phyloP scores from a whole-genome alignment of 306 rosid genomes.

The Cucumis cinereus region DNA sequence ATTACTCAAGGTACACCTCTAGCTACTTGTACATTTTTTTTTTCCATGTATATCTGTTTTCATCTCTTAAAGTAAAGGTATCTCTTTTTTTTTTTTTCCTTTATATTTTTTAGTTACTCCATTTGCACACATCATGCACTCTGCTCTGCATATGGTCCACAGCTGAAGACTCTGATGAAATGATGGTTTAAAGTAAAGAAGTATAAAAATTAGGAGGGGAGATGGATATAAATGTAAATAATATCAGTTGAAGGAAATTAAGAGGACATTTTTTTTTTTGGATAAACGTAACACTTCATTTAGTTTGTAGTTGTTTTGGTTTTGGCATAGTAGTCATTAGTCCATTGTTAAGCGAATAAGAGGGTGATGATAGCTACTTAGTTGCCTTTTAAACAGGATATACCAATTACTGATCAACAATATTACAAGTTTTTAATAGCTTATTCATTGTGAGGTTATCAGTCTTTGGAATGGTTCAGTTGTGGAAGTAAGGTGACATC shows the following conservation, averaged over 20 bases:
- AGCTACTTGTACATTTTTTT: not conserved
- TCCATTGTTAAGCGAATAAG: not conserved
- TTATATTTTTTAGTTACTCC: not conserved
- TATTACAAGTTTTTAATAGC: not conserved
- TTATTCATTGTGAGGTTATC: not conserved
- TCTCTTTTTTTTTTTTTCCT: not conserved
- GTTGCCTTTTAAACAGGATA: not conserved
- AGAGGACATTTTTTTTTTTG: not conserved
- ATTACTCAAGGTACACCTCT: constrained; percentile 41
- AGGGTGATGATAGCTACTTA: not conserved
- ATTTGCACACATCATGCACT: not conserved
- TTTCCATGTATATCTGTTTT: not conserved
- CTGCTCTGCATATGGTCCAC: not conserved
- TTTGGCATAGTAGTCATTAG: not conserved
- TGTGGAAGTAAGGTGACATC: not conserved
- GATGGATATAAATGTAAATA: not conserved
- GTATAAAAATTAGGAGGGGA: not conserved
- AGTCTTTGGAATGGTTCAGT: not conserved
- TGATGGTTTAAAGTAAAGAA: not conserved
- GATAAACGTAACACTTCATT: not conserved
- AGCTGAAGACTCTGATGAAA: not conserved
- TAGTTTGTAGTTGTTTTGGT: not conserved
- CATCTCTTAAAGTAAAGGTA: not conserved
- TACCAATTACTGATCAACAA: not conserved
- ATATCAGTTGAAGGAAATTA: not conserved